These are phyloP conservation scores for Trypanosoma mega DNA, from an alignment of 208 protist species.

Conservation along the genomic window DNA sequence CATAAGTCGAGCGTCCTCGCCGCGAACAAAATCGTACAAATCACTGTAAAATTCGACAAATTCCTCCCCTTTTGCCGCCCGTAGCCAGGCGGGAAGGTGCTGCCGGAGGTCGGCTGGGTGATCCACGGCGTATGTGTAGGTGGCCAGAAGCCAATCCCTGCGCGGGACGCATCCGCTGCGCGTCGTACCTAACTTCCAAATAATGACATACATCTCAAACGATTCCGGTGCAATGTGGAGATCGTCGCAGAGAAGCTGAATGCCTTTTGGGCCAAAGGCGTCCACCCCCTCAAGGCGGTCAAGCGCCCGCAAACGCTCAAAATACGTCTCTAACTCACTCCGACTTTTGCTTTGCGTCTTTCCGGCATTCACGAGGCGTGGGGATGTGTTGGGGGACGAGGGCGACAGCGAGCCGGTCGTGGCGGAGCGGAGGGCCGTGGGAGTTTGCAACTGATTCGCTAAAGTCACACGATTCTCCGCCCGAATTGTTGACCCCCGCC, in stretches of 20 bases:
- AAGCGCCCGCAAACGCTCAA: slow-evolving; percentile 42
- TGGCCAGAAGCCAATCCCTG: slow-evolving; percentile 64
- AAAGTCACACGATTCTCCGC: too few species aligned
- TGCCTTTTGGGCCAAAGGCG: slow-evolving; percentile 46
- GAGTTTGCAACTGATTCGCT: too few species aligned
- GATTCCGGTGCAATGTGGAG: slow-evolving; percentile 34
- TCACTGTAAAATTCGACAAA: slow-evolving; percentile 83
- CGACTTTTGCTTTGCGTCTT: not conserved
- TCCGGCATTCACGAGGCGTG: not conserved
- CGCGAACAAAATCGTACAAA: slow-evolving; percentile 85
- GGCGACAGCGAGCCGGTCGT: too few species aligned
- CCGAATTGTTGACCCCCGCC: too few species aligned
- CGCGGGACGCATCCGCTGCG: slow-evolving; percentile 48
- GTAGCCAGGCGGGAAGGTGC: slow-evolving; percentile 47
- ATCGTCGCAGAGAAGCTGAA: slow-evolving; percentile 58
- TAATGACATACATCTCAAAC: slow-evolving; percentile 63
- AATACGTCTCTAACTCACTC: slow-evolving; percentile 62
- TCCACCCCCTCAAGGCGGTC: slow-evolving; percentile 55
- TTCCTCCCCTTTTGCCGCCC: slow-evolving; percentile 27
- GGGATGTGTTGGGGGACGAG: not conserved
- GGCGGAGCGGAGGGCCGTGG: too few species aligned
- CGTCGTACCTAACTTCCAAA: slow-evolving; percentile 77
- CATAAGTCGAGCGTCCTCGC: slow-evolving; percentile 73
- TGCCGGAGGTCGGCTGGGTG: slow-evolving; percentile 39
- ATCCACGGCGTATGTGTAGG: slow-evolving; percentile 64